phyloP scores from a whole-genome alignment of 441 rosid species.

The Cnidoscolus chayamansa region DNA sequence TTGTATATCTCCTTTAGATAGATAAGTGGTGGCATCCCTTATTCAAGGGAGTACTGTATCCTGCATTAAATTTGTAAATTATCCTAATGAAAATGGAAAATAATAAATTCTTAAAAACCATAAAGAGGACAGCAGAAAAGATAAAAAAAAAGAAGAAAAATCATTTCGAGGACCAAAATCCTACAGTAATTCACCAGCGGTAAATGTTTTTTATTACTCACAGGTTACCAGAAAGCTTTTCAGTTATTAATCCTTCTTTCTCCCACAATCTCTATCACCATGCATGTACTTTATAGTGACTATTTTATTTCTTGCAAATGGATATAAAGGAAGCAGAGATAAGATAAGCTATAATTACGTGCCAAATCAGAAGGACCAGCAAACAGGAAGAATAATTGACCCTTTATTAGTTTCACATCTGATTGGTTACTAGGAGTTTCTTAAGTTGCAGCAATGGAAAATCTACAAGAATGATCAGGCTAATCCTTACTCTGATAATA shows the following conservation, averaged over 20 bases:
- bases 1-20: neutral
- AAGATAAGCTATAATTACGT: neutral
- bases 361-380: neutral
- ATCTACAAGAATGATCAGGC: neutral
- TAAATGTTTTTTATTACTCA: neutral
- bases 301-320: neutral
- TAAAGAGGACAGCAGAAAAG: neutral
- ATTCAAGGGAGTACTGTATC: neutral
- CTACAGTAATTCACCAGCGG: neutral
- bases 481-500: neutral
- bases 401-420: neutral
- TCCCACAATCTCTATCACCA: neutral
- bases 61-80: neutral
- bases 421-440: neutral
- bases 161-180: neutral
- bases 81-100: neutral
- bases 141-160: neutral
- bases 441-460: neutral
- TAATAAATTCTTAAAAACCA: neutral
- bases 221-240: neutral
- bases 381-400: neutral
- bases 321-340: slow-evolving; percentile 2
- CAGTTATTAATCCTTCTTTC: neutral
- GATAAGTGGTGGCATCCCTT: neutral
- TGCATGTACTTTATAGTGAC: neutral